Conservation (phyloP, 106 monocot species). For the Dendrobium officinale region DNA sequence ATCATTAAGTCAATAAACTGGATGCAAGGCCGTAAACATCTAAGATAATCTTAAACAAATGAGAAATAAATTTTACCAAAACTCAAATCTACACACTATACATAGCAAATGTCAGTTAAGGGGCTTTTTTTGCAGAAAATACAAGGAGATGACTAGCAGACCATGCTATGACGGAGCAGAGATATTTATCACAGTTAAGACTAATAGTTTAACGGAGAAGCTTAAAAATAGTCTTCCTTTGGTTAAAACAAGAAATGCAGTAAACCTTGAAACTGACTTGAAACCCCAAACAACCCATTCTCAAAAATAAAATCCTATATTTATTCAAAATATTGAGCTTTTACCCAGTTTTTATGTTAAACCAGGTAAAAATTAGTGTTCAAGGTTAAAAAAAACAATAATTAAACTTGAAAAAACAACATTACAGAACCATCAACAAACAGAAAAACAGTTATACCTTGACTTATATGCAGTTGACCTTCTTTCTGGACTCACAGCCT, state of each 20-base stretch:
- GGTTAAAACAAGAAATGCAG: not conserved
- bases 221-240: not conserved
- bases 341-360: not conserved
- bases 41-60: no score
- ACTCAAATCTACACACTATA: not conserved
- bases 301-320: not conserved
- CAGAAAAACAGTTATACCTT: constrained; percentile 23
- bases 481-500: constrained; percentile 2
- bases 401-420: not conserved
- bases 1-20: no score
- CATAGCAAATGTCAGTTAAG: not conserved
- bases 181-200: not conserved
- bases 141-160: not conserved
- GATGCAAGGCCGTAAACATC: no score
- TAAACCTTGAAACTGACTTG: not conserved
- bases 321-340: not conserved
- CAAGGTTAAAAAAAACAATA: not conserved
- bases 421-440: not conserved
- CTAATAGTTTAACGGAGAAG: not conserved
- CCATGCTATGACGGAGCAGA: not conserved
- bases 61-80: no score
- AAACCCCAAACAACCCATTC: not conserved
- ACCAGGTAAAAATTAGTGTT: not conserved
- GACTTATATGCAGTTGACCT: constrained; percentile 24
- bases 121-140: not conserved